phyloP scores from a whole-genome alignment of 192 early-diverging fungal genomes.

The Podila horticola region DNA sequence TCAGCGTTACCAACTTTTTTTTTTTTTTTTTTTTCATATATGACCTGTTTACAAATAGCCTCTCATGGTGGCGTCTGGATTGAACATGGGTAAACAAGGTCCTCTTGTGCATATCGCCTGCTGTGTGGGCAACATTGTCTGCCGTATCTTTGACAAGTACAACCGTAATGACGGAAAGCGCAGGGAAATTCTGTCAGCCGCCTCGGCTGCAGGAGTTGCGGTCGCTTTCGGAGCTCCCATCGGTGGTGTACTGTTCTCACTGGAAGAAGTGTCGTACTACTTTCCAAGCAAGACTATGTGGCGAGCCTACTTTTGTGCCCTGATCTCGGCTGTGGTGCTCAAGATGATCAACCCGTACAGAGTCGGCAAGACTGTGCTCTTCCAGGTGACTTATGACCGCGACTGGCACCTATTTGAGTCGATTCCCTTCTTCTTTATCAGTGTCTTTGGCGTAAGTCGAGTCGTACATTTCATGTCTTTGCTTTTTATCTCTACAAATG shows the following conservation, averaged over 20 bases:
- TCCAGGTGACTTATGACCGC: constrained; percentile 89
- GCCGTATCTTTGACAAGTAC: constrained; percentile 92
- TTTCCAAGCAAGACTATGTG: constrained; percentile 97
- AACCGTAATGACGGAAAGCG: constrained; percentile 89
- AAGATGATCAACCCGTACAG: constrained; percentile 83
- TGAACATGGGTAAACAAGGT: constrained; percentile 95
- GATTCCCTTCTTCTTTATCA: constrained; percentile 84
- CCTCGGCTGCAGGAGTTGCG: constrained; percentile 92
- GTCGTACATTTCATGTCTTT: background rate
- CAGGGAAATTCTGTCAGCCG: constrained; percentile 93
- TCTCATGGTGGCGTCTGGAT: constrained; percentile 84
- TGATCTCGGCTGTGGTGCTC: constrained; percentile 84
- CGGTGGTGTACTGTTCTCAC: constrained; percentile 93
- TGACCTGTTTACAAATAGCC: constrained; percentile 53
- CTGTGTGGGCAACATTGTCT: constrained; percentile 89
- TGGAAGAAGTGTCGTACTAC: constrained; percentile 94
- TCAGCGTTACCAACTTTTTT: too few species aligned
- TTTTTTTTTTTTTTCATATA: background rate
- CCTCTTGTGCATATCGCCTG: constrained; percentile 95
- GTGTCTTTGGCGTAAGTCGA: constrained; percentile 75
- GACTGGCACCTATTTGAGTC: constrained; percentile 95
- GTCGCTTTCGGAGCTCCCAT: constrained; percentile 98
- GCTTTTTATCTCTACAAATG: too few species aligned
- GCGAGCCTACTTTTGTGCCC: constrained; percentile 93
- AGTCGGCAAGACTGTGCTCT: constrained; percentile 84